These are phyloP conservation scores for Corniculantispora saksenae DNA, from an alignment of 2,329 filamentous ascomycete genomes.

Conservation along the genomic window DNA sequence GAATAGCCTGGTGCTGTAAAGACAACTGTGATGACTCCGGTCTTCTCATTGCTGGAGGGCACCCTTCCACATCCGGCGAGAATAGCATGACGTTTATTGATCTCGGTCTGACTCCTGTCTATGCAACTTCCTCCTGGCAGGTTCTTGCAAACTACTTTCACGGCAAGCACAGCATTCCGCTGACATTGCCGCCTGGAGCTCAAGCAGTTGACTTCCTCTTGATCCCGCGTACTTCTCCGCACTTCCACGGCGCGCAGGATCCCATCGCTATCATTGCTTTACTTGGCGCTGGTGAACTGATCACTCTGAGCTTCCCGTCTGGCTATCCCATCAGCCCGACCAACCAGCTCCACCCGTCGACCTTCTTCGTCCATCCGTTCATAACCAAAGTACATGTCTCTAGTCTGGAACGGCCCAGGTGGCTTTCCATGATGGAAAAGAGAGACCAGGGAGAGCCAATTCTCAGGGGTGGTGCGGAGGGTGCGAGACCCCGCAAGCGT, in stretches of 20 bases:
- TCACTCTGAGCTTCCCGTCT: constrained; percentile 89
- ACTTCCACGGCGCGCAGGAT: constrained; percentile 86
- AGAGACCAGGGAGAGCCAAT: constrained; percentile 77
- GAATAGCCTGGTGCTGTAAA: constrained; percentile 91
- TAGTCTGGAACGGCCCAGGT: constrained; percentile 73
- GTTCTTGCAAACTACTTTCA: constrained; percentile 75
- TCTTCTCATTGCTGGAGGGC: constrained; percentile 81
- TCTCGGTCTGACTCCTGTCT: constrained; percentile 83
- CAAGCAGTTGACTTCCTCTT: constrained; percentile 80
- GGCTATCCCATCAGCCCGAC: constrained; percentile 89
- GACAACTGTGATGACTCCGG: constrained; percentile 91
- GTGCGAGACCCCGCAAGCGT: constrained; percentile 67
- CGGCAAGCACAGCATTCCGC: constrained; percentile 68
- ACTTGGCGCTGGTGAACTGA: constrained; percentile 81
- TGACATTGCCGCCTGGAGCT: constrained; percentile 76
- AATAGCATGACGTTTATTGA: constrained; percentile 89
- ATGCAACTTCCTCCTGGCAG: constrained; percentile 90
- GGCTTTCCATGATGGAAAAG: constrained; percentile 89
- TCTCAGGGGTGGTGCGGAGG: constrained; percentile 76
- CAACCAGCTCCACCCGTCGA: constrained; percentile 85
- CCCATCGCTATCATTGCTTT: constrained; percentile 82
- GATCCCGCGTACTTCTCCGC: constrained; percentile 78
- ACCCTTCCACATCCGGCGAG: constrained; percentile 63
- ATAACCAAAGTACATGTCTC: constrained; percentile 73
- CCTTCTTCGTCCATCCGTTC: constrained; percentile 90